Percentiles rank a stretch among this genome's conserved stretches.
These are phyloP conservation scores for Penstemon davidsonii DNA, from an alignment of 257 asterid genomes.

Conservation along the genomic window DNA sequence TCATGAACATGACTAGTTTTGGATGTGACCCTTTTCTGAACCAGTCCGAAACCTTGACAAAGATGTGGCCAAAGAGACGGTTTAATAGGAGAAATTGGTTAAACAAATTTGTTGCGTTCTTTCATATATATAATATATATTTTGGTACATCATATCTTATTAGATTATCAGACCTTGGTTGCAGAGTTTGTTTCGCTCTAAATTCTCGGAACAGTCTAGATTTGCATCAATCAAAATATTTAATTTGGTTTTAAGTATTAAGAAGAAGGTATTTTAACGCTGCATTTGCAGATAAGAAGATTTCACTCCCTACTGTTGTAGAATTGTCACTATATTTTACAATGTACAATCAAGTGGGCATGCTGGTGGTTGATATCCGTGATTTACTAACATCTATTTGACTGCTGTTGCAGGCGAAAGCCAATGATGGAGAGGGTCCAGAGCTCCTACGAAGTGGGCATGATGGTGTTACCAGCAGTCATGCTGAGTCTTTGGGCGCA, in stretches of 20 bases:
- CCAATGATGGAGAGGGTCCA: constrained; percentile 96
- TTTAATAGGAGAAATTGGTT: constrained; percentile 4
- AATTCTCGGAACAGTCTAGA: not conserved
- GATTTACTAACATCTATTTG: constrained; percentile 12
- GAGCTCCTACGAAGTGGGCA: constrained; percentile 76
- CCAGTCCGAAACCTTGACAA: constrained; percentile 2
- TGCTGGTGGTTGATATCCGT: constrained; percentile 22
- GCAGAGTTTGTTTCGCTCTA: not conserved
- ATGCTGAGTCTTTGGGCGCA: constrained; percentile 85
- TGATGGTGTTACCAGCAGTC: constrained; percentile 75
- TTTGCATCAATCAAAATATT: not conserved
- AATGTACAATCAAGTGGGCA: not conserved
- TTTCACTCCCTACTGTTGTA: not conserved
- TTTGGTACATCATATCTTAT: not conserved
- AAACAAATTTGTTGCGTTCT: not conserved
- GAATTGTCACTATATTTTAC: not conserved
- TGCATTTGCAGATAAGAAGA: not conserved
- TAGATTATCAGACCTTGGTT: not conserved
- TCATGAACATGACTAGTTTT: not conserved
- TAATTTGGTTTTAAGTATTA: not conserved
- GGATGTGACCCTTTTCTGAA: not conserved
- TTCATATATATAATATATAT: not conserved
- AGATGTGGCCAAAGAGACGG: not conserved
- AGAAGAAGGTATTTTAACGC: constrained; percentile 2
- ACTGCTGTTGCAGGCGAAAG: constrained; percentile 62